Percentiles rank a stretch among this genome's conserved stretches.
phyloP scores from a whole-genome alignment of 441 rosid genomes.

The Mallotus repandus region DNA sequence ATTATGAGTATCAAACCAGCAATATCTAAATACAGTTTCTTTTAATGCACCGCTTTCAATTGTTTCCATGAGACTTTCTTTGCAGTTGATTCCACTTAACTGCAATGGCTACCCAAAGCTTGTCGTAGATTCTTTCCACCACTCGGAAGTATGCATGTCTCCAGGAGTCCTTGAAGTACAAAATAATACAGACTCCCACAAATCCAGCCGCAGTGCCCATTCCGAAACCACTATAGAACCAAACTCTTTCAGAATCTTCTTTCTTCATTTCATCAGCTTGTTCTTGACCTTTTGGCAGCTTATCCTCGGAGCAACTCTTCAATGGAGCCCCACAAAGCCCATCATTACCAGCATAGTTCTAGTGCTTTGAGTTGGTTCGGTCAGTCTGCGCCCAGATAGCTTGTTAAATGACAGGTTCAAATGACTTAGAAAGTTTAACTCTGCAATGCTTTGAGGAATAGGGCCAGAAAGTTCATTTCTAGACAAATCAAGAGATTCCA shows the following conservation, averaged over 20 bases:
- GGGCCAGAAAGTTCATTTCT: slow-evolving; percentile 24
- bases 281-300: background rate
- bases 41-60: too few species aligned
- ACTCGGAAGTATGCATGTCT: background rate
- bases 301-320: slow-evolving; percentile 1
- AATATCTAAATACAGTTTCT: too few species aligned
- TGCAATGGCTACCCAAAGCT: too few species aligned
- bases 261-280: background rate
- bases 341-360: slow-evolving; percentile 24
- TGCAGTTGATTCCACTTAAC: too few species aligned
- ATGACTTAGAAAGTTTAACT: slow-evolving; percentile 16
- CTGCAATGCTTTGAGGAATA: slow-evolving; percentile 31
- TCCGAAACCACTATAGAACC: slow-evolving; percentile 12
- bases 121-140: background rate
- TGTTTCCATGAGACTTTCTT: too few species aligned
- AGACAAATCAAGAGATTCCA: slow-evolving; percentile 37
- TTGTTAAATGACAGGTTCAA: slow-evolving; percentile 38
- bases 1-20: too few species aligned
- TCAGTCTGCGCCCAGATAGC: slow-evolving; percentile 26
- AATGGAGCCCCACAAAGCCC: slow-evolving; percentile 33
- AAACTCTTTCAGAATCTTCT: background rate
- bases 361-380: slow-evolving; percentile 26
- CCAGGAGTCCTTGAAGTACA: slow-evolving; percentile 1
- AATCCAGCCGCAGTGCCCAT: slow-evolving; percentile 9
- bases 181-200: slow-evolving; percentile 4